Conservation (phyloP, 345 rosid genomes). For the Clarkia xantiana region DNA sequence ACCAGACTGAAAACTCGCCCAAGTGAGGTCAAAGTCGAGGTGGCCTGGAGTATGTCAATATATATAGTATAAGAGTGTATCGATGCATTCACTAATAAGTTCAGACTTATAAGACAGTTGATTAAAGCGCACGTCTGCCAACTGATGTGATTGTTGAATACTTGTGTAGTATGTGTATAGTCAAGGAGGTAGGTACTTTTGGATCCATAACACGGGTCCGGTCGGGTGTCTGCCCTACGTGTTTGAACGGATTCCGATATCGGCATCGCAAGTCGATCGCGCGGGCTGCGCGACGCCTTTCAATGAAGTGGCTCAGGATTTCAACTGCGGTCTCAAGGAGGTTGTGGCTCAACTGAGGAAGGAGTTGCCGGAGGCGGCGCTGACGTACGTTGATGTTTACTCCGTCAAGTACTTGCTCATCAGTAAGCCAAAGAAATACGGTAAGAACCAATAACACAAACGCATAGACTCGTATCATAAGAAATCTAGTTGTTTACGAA, state of each 20-base stretch:
- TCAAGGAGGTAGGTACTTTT: constrained; percentile 68
- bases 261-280: constrained; percentile 31
- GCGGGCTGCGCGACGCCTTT: constrained; percentile 52
- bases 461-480: too few relatives aligned
- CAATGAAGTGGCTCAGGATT: constrained; percentile 46
- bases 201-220: constrained; percentile 82
- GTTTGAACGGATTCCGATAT: constrained; percentile 34
- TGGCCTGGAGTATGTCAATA: too few relatives aligned
- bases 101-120: too few relatives aligned
- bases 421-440: constrained; percentile 27
- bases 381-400: constrained; percentile 61
- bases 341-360: constrained; percentile 31
- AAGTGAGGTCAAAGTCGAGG: too few relatives aligned
- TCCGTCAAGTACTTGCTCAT: constrained; percentile 37
- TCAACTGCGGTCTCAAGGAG: constrained; percentile 36
- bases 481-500: too few relatives aligned
- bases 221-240: constrained; percentile 53
- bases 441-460: constrained; percentile 13
- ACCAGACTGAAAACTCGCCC: too few relatives aligned
- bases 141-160: neutral
- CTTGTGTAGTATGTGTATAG: constrained; percentile 28
- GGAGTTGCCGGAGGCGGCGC: constrained; percentile 31
- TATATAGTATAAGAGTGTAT: too few relatives aligned
- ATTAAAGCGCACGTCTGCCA: too few relatives aligned
- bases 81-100: too few relatives aligned